These are phyloP conservation scores for Geranium incanum DNA, from an alignment of 441 rosid genomes.

Conservation along the genomic window DNA sequence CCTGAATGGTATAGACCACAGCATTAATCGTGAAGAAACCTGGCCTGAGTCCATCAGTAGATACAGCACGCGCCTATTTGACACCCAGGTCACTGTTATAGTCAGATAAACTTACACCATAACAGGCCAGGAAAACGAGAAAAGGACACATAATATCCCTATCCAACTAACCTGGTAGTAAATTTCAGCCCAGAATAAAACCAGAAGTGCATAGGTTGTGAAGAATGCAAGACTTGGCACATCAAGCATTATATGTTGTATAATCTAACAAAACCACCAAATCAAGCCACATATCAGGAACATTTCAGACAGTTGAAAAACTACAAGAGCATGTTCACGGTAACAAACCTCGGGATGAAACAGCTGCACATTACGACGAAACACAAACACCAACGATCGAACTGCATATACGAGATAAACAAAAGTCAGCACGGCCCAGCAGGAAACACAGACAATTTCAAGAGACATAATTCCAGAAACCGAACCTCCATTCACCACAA, in stretches of 20 bases:
- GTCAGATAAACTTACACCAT: conserved; percentile 9
- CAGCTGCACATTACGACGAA: conserved; percentile 52
- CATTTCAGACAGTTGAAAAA: background rate
- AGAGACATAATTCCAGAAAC: conserved; percentile 11
- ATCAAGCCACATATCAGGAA: conserved; percentile 12
- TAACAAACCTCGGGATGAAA: conserved; percentile 49
- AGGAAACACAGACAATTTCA: conserved; percentile 1
- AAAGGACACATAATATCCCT: background rate
- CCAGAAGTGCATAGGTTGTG: conserved; percentile 79
- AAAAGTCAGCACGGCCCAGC: conserved; percentile 7
- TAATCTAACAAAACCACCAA: conserved; percentile 35
- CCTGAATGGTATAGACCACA: conserved; percentile 69
- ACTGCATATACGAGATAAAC: conserved; percentile 32
- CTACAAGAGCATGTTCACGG: background rate
- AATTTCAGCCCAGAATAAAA: conserved; percentile 94
- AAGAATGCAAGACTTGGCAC: conserved; percentile 85
- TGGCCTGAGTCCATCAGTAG: conserved; percentile 79
- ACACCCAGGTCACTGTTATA: conserved; percentile 15
- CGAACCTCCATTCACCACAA: conserved; percentile 79
- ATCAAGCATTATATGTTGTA: conserved; percentile 75
- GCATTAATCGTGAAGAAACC: conserved; percentile 76
- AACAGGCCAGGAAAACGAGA: background rate
- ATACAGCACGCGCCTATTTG: conserved; percentile 71
- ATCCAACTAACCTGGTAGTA: conserved; percentile 60
- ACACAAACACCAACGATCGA: conserved; percentile 55